Evolutionary conservation across 805 yeast species (phyloP).

Genomic region (Vanderwaltozyma yarrowii): DNA sequence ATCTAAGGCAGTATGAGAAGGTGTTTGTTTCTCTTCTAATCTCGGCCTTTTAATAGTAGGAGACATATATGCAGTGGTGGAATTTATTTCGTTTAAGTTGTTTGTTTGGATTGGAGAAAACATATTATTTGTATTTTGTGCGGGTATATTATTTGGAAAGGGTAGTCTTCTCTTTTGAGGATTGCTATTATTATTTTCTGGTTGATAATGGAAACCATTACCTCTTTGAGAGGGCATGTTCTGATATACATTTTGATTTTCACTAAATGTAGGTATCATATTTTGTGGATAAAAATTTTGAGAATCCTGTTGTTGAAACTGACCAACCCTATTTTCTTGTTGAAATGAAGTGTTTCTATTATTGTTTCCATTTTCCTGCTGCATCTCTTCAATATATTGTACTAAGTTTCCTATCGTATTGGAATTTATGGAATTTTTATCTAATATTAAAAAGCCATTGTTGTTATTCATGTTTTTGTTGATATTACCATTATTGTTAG

Average conservation of each 20-base stretch:
- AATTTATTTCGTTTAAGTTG: neutral
- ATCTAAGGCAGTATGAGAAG: slow-evolving; percentile 25
- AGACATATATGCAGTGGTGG: slow-evolving; percentile 1
- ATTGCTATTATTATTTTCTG: neutral
- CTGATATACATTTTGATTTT: neutral
- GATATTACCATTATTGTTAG: neutral
- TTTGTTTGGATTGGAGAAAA: slow-evolving; percentile 13
- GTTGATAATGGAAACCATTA: neutral
- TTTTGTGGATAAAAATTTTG: slow-evolving; percentile 1
- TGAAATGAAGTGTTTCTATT: neutral
- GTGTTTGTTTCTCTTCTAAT: slow-evolving; percentile 20
- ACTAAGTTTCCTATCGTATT: slow-evolving; percentile 13
- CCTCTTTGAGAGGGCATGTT: neutral
- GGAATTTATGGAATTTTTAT: slow-evolving; percentile 16
- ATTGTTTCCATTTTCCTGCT: no score
- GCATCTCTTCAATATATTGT: slow-evolving; percentile 9
- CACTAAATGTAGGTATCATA: neutral
- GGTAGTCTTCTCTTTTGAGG: slow-evolving; percentile 6
- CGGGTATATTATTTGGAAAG: slow-evolving; percentile 2
- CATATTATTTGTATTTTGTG: slow-evolving; percentile 5
- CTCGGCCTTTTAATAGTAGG: slow-evolving; percentile 15
- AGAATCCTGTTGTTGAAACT: neutral
- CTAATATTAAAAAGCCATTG: slow-evolving; percentile 16
- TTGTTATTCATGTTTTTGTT: no score
- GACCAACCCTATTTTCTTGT: neutral